These are phyloP conservation scores for Arctium lappa DNA, from an alignment of 129 eudicot species.

Conservation along the genomic window DNA sequence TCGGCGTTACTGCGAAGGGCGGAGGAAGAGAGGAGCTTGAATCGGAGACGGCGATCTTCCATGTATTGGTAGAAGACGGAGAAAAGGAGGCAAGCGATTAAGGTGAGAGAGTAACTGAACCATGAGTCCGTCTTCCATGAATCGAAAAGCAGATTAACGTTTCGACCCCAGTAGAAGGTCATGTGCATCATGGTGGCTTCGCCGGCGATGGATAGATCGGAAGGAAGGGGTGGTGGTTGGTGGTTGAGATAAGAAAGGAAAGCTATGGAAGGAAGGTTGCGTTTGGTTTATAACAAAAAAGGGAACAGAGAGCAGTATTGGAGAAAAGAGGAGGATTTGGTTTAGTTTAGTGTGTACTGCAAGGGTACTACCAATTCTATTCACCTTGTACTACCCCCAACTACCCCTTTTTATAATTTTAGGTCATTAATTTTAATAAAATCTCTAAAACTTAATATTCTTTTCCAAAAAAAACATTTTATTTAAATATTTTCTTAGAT, in stretches of 20 bases:
- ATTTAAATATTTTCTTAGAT: no score
- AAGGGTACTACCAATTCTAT: not conserved
- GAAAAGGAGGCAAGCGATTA: constrained; percentile 51
- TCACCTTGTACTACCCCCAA: not conserved
- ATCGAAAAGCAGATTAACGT: constrained; percentile 61
- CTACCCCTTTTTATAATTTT: not conserved
- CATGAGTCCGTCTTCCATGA: constrained; percentile 70
- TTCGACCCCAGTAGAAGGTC: constrained; percentile 88
- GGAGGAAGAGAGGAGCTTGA: constrained; percentile 43
- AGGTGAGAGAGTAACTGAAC: constrained; percentile 40
- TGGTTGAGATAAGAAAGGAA: constrained; percentile 2
- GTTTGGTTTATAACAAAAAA: not conserved
- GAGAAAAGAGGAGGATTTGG: not conserved
- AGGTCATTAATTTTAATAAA: not conserved
- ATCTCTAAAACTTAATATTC: not conserved
- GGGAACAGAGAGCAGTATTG: not conserved
- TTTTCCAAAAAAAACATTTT: no score
- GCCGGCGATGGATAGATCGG: constrained; percentile 18
- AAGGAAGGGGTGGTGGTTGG: not conserved
- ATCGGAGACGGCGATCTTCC: constrained; percentile 71
- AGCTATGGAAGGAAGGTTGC: not conserved
- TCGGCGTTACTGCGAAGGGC: not conserved
- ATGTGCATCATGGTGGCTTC: constrained; percentile 79
- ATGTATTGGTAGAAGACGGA: constrained; percentile 75
- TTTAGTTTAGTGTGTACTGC: not conserved